These are phyloP conservation scores for Volvox reticuliferus DNA, from an alignment of 139 green algal species.

Conservation along the genomic window DNA sequence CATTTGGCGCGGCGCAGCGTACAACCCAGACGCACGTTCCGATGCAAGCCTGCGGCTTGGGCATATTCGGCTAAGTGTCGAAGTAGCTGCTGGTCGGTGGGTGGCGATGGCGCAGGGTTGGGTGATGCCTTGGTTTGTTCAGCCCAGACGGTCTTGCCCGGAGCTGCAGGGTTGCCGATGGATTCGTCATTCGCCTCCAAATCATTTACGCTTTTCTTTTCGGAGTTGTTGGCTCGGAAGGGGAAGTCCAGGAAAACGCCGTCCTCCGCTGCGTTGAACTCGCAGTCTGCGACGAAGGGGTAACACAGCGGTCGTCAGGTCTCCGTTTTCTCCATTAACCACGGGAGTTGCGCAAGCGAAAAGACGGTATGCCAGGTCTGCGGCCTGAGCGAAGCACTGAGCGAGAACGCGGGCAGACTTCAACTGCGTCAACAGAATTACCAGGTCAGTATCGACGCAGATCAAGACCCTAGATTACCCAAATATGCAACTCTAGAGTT, in stretches of 20 bases:
- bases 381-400: no score
- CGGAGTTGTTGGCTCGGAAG: not conserved
- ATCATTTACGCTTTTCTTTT: not conserved
- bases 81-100: slow-evolving; percentile 2
- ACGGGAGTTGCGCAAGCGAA: no score
- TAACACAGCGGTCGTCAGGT: no score
- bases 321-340: no score
- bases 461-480: no score
- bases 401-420: no score
- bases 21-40: slow-evolving; percentile 5
- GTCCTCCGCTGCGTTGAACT: not conserved
- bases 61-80: not conserved
- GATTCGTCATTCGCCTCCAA: not conserved
- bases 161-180: not conserved
- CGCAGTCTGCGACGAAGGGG: not conserved
- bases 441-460: no score
- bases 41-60: not conserved
- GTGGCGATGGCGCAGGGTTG: not conserved
- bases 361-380: no score
- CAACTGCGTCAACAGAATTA: no score
- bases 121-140: not conserved
- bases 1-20: slow-evolving; percentile 37
- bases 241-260: slow-evolving; percentile 36
- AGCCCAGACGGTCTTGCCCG: no score
- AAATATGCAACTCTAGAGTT: no score